phyloP scores from a whole-genome alignment of 2,329 filamentous ascomycete genomes.

The Neocatenulostroma microsporum region DNA sequence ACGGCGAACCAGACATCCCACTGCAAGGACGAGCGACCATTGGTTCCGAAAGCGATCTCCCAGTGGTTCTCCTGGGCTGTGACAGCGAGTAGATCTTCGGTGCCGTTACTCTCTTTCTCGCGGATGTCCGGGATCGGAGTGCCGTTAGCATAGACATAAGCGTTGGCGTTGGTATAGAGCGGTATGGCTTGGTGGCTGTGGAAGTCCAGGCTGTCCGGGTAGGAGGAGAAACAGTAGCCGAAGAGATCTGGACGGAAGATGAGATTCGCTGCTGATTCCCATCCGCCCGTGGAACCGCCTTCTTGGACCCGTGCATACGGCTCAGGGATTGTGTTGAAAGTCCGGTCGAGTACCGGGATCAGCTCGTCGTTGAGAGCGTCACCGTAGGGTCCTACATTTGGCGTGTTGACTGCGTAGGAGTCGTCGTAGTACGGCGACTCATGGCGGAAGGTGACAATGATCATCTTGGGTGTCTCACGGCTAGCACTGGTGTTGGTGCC shows the following conservation, averaged over 20 bases:
- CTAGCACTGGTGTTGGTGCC: slow-evolving; percentile 20
- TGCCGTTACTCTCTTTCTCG: slow-evolving; percentile 21
- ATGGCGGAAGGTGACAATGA: slow-evolving; percentile 33
- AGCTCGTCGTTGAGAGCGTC: slow-evolving; percentile 36
- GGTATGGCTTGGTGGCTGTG: slow-evolving; percentile 32
- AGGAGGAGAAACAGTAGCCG: slow-evolving; percentile 32
- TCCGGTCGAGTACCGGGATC: slow-evolving; percentile 28
- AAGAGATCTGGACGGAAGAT: slow-evolving; percentile 34
- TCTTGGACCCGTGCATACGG: slow-evolving; percentile 33
- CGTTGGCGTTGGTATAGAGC: slow-evolving; percentile 28
- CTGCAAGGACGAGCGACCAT: slow-evolving; percentile 28
- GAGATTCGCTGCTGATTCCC: slow-evolving; percentile 30
- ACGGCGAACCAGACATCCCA: slow-evolving; percentile 35
- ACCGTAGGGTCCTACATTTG: slow-evolving; percentile 34
- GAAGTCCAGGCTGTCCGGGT: slow-evolving; percentile 33
- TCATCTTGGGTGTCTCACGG: slow-evolving; percentile 30
- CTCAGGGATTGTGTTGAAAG: slow-evolving; percentile 30
- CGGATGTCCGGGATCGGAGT: slow-evolving; percentile 28
- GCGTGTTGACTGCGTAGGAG: slow-evolving; percentile 34
- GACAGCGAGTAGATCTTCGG: slow-evolving; percentile 21
- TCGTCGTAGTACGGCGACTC: slow-evolving; percentile 34
- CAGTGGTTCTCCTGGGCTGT: slow-evolving; percentile 31
- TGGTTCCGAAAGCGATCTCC: slow-evolving; percentile 32
- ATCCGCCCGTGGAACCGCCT: slow-evolving; percentile 33
- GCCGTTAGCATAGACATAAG: slow-evolving; percentile 19